phyloP scores from a whole-genome alignment of 73 alveolate genomes.

The Paramecium biaurelia region DNA sequence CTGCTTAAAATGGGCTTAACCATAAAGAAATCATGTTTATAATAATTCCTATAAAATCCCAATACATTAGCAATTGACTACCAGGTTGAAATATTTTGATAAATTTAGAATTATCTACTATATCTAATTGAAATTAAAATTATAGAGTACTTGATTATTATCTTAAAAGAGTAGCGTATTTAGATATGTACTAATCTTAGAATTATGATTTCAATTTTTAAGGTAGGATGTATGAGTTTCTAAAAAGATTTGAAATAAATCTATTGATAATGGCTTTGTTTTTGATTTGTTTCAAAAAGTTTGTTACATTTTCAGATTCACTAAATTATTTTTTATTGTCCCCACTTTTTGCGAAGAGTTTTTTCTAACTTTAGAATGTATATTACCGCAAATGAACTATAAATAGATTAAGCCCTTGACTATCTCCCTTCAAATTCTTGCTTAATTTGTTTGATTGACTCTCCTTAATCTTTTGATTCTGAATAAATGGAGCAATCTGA shows the following conservation, averaged over 20 bases:
- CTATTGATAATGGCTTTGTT: neutral
- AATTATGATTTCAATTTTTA: neutral
- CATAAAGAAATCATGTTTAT: neutral
- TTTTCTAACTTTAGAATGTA: neutral
- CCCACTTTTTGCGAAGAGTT: neutral
- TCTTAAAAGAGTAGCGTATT: neutral
- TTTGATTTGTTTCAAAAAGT: neutral
- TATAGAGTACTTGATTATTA: neutral
- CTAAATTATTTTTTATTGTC: neutral
- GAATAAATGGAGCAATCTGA: neutral
- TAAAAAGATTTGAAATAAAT: neutral
- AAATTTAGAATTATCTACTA: neutral
- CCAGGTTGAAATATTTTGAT: neutral
- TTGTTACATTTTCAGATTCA: neutral
- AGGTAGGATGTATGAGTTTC: neutral
- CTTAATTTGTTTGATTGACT: neutral
- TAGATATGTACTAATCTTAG: neutral
- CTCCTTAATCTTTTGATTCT: neutral
- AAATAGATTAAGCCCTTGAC: neutral
- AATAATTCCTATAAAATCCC: constrained; percentile 20
- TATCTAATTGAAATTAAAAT: neutral
- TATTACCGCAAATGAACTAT: neutral
- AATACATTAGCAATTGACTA: neutral
- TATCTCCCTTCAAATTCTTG: neutral
- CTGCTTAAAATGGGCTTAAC: neutral